Percentiles rank a stretch among this genome's conserved stretches.
phyloP scores from a whole-genome alignment of 495 filamentous ascomycete genomes.

The Aspergillus panamensis region DNA sequence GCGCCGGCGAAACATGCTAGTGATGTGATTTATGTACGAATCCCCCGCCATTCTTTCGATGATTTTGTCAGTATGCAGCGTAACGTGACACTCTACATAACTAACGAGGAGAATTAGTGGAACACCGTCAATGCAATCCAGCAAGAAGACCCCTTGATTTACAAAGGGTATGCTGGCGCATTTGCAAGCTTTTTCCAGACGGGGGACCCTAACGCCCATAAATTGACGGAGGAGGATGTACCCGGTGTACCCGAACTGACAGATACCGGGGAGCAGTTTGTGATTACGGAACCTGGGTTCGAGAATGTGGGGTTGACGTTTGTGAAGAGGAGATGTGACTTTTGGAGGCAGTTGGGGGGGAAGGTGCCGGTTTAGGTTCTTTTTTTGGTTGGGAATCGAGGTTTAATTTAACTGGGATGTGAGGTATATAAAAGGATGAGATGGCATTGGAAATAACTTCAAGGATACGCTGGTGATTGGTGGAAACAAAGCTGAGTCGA shows the following conservation, averaged over 20 bases:
- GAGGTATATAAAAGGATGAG: background rate
- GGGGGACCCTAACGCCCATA: slow-evolving; percentile 56
- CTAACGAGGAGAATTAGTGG: slow-evolving; percentile 39
- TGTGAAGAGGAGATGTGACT: slow-evolving; percentile 49
- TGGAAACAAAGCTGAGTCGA: background rate
- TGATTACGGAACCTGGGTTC: slow-evolving; percentile 45
- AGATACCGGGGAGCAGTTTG: slow-evolving; percentile 45
- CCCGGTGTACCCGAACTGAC: slow-evolving; percentile 44
- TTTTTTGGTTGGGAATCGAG: background rate
- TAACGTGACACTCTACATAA: background rate
- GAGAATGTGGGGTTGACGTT: slow-evolving; percentile 30
- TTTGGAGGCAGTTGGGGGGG: slow-evolving; percentile 49
- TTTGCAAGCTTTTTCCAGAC: slow-evolving; percentile 59
- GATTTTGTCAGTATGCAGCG: too few species aligned
- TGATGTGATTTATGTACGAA: slow-evolving; percentile 54
- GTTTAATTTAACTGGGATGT: background rate
- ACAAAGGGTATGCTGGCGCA: slow-evolving; percentile 56
- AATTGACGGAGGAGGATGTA: slow-evolving; percentile 46
- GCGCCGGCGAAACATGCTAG: slow-evolving; percentile 55
- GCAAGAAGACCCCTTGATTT: slow-evolving; percentile 48
- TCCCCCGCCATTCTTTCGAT: background rate
- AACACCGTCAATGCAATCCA: slow-evolving; percentile 54
- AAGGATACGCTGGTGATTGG: background rate
- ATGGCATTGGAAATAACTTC: background rate
- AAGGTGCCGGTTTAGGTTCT: slow-evolving; percentile 35